Conservation (phyloP, 176 grass and related monocot genomes). For the Avena eriantha region DNA sequence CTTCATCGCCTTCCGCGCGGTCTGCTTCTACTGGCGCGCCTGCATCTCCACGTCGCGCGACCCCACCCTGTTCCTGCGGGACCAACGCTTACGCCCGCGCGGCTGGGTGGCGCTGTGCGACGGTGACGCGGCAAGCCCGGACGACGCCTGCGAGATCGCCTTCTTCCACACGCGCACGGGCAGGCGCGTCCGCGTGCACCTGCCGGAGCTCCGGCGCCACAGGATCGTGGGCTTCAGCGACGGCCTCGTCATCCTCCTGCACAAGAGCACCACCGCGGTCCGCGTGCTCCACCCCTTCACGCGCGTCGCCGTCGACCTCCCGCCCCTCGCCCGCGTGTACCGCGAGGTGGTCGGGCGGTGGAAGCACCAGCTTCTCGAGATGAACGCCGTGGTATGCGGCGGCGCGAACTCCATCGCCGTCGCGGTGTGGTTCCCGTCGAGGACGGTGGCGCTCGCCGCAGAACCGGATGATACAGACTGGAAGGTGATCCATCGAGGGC, state of each 20-base stretch:
- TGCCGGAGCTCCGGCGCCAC: neutral
- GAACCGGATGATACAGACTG: neutral
- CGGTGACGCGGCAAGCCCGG: neutral
- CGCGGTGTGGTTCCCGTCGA: neutral
- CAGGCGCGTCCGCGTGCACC: neutral
- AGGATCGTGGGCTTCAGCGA: neutral
- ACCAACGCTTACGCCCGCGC: neutral
- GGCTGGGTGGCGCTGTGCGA: slow-evolving; percentile 2
- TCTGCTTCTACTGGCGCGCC: neutral
- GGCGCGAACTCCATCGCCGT: slow-evolving; percentile 9
- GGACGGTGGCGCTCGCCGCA: neutral
- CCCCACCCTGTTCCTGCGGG: neutral
- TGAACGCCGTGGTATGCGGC: neutral
- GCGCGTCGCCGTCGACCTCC: slow-evolving; percentile 6
- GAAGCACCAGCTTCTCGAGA: neutral
- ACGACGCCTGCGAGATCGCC: neutral
- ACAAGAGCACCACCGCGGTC: slow-evolving; percentile 5
- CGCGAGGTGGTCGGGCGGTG: neutral
- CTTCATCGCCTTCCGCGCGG: neutral
- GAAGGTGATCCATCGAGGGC: neutral
- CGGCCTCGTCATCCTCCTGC: neutral
- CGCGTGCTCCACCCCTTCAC: slow-evolving; percentile 42
- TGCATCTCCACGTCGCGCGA: neutral
- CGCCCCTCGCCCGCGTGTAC: slow-evolving; percentile 4
- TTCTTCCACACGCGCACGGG: slow-evolving; percentile 2